Base-by-base conservation (phyloP, 805 yeast species). In the Teunomyces pallodes region DNA sequence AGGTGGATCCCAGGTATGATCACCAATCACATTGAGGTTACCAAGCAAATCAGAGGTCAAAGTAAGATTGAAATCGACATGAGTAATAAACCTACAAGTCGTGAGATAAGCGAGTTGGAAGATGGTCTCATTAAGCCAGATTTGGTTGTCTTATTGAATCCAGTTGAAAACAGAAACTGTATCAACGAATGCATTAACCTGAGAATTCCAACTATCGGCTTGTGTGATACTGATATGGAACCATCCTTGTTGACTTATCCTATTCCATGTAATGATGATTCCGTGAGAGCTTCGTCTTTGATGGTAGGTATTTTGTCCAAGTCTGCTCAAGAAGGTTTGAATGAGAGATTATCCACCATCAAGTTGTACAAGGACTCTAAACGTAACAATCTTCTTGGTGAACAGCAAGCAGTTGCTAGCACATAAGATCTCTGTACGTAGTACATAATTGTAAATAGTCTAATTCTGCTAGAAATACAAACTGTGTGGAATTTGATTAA, bases 1-100 rank as follows among this genome's bases (percentile, higher is more conserved):
- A 82, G 90, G 62, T 94, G 99, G 99, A 81, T 88, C 50, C 97
- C 97, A 2, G 99, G 99, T 55, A 87, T 95, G 20, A 76, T 94
- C 55, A 90, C 98, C 40, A 94, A 94, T 69, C 82, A 89, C 47
- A 74, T 83, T 28, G 87, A 82, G 61, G 83, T 86, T 17, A 83
- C 81, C 38, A 80, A 87, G 59, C 80, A 79, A 49, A 64, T 69
- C 36, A 58, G 52, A 27, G 69, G 67, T n/a, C 60, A 61, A 20
- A 58, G 55, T 30, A 63, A 59, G 44, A 54, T 65, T 5, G 95
- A 89, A 70, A 82, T 91, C 43, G 90, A 90, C 65, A 77, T 86
- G 81, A 77, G 69, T 16, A 92, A 90, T 61, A 59, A 67, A 24
- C 81, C 85, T 31, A 86, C 96, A 3, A 77, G 76, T 24, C 78